Evolutionary conservation across 2,329 filamentous ascomycete genomes (phyloP), one percentile per base, ranked within the genome.

Genomic region (Nothomitra cinnamomea): DNA sequence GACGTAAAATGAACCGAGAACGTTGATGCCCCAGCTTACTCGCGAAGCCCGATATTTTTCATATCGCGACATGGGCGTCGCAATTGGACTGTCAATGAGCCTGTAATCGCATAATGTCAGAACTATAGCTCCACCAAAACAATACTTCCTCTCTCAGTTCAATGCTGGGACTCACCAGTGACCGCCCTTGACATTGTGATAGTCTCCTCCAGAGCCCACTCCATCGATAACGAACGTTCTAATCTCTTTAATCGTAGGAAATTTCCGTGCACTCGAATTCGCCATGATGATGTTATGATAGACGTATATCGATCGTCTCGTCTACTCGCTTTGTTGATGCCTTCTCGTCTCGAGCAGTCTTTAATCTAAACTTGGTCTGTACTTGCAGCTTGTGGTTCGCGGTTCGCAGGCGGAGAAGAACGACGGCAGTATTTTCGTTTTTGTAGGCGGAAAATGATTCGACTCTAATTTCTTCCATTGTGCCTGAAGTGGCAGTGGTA

Each of bases 21-120:
- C 88, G 62, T 95, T 95, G 74, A 95, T 95, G 38, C 89, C 89
- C 86, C 87, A 95, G 66, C 82, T 88, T 12, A 88, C 95, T 61
- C 89, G 77, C 38, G 88, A 95, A 57, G 82, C 79, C 59, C 88
- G 81, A 69, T 94, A 95, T 61, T 89, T 74, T 59, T 92, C 85
- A 78, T 89, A 95, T 67, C 80, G 78, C 51, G 87, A 90, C 77
- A 89, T 94, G 5, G 89, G 89, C 0, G 88, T 95, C 1, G 89
- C 88, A 65, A 95, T 95, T 60, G 89, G 82, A 57, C 83, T 84
- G 69, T 95, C 89, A 59, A 95, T 85, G 60, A 95, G 73, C 89
- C 88, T 94, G 67, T 72, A 70, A 32, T 71, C 71, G 10, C n/a
- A 28, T 49, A 4, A 15, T 1, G 22, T 17, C 17, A 21, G 17